Evolutionary conservation across 1,139 yeast genomes (phyloP), one percentile per base, ranked within the genome.

Genomic region (Entelexis sorbosivorans): DNA sequence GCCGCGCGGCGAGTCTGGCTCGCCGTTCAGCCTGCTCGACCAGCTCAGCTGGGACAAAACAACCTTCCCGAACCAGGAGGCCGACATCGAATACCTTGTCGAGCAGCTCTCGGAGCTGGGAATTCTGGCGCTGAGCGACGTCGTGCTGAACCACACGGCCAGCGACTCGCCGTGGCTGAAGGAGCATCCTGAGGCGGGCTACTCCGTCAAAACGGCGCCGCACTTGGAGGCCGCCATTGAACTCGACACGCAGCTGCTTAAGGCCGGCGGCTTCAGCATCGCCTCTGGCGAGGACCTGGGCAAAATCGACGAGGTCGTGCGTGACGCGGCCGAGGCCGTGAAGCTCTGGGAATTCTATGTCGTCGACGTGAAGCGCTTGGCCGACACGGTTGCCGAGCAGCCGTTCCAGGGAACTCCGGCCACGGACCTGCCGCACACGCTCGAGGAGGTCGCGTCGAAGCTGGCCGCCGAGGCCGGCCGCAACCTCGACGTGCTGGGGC

Each of bases 141-240:
- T 91, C 44, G 97, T 91, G 2, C 81, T 88, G 74, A 91, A 91
- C 65, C 98, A 91, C 64, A 91, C 97, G 0, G 96, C 97, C 2
- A 75, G 85, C 63, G 86, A 91, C 66, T 87, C 97, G 0, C 69
- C 64, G 1, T 91, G 98, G 98, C 67, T 91, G 38, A 69, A 76
- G 50, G 82, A 81, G 4, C 88, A 83, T 60, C 97, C 97, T 0
- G 96, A 89, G 35, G 78, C 87, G 2, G 97, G 97, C 8, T 91
- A 91, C 68, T 85, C 86, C 56, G 75, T 75, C 32, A 76, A 76
- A 51, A 89, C 96, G 3, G 94, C 97, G 2, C 96, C 97, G 5
- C 96, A 91, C 66, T 74, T 91, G 58, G 73, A 66, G 20, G 70
- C 94, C 2, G 96, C 97, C 1, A 81, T 88, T 50, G 96, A 82